Percentiles rank a stretch among this genome's conserved stretches.
Evolutionary conservation across 805 yeast genomes (phyloP).

Genomic region (Hanseniaspora valbyensis): DNA sequence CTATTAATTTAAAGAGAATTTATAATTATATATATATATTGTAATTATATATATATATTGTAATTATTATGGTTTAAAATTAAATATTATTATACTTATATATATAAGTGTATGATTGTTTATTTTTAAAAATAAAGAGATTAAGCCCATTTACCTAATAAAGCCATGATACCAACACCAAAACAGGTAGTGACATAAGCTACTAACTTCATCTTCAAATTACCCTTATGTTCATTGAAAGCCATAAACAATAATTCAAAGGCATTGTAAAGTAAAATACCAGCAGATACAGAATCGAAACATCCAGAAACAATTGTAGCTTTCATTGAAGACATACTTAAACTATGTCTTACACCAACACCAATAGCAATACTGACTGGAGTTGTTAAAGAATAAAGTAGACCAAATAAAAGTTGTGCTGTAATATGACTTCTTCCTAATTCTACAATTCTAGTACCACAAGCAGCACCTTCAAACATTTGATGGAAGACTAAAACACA

Average conservation of each 20-base stretch:
- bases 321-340: constrained; percentile 46
- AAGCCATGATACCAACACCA: constrained; percentile 72
- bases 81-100: no score
- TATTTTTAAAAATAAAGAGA: no score
- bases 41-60: neutral
- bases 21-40: no score
- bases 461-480: constrained; percentile 75
- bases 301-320: constrained; percentile 59
- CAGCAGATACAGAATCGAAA: constrained; percentile 67
- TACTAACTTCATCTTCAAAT: constrained; percentile 36
- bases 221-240: constrained; percentile 49
- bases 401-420: constrained; percentile 51
- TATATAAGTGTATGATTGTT: neutral
- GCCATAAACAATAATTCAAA: constrained; percentile 54
- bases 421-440: constrained; percentile 39
- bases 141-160: constrained; percentile 64
- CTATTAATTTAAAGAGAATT: neutral
- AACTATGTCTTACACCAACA: constrained; percentile 55
- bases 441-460: constrained; percentile 65
- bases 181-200: constrained; percentile 46
- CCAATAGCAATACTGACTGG: constrained; percentile 75
- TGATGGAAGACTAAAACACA: constrained; percentile 67
- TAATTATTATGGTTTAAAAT: neutral
- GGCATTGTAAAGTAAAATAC: constrained; percentile 68
- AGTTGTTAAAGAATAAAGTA: constrained; percentile 45